Conservation (phyloP, 2,329 filamentous ascomycete genomes). For the Colletotrichum sojae region DNA sequence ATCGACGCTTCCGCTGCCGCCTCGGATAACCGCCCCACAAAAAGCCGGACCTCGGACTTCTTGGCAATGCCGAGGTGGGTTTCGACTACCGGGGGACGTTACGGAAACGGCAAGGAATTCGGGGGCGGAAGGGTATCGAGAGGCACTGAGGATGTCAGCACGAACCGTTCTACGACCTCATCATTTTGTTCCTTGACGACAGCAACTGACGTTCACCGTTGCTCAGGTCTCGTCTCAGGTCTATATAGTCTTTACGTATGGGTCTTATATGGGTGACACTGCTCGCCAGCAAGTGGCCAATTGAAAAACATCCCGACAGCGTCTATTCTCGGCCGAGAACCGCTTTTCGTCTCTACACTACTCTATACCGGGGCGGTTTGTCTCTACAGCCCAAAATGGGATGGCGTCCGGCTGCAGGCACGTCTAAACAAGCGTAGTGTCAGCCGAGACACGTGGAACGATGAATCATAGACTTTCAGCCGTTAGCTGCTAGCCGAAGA, state of each 20-base stretch:
- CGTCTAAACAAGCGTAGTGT: slow-evolving; percentile 4
- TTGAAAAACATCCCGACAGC: background rate
- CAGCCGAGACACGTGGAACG: slow-evolving; percentile 11
- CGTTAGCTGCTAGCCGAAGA: background rate
- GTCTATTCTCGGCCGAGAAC: slow-evolving; percentile 19
- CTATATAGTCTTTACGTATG: too few species aligned
- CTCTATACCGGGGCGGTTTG: background rate
- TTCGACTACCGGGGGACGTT: background rate
- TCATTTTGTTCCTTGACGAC: too few species aligned
- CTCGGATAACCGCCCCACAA: slow-evolving; percentile 11
- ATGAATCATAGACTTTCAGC: slow-evolving; percentile 35
- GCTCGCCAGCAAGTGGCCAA: too few species aligned
- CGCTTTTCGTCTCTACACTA: background rate
- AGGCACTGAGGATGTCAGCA: background rate
- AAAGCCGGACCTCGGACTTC: slow-evolving; percentile 39
- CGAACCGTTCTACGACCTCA: background rate
- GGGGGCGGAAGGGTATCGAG: background rate
- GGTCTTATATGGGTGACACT: too few species aligned
- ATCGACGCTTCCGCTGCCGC: background rate
- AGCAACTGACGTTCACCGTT: too few species aligned
- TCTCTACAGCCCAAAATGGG: background rate
- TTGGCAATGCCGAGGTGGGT: slow-evolving; percentile 39
- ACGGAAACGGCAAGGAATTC: slow-evolving; percentile 19
- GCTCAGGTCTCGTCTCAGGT: too few species aligned
- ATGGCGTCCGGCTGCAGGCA: background rate